These are phyloP conservation scores for Candida glaebosa DNA, from an alignment of 805 yeast genomes.

Conservation along the genomic window DNA sequence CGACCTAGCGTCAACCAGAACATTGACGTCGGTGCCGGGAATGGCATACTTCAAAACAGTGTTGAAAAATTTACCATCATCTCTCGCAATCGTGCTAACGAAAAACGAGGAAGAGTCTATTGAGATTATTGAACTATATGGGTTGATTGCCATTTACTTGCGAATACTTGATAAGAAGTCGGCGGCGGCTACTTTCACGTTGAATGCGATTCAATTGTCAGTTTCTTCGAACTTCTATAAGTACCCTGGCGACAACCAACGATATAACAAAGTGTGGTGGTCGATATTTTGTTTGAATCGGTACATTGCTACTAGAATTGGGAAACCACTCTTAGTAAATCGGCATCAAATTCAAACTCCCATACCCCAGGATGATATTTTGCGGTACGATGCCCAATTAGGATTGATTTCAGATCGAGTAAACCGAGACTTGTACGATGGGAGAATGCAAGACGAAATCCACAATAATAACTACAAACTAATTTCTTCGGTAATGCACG, in stretches of 20 bases:
- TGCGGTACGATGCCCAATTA: constrained; percentile 18
- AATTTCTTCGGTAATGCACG: constrained; percentile 10
- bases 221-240: constrained; percentile 24
- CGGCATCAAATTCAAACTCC: constrained; percentile 16
- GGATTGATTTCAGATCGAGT: constrained; percentile 24
- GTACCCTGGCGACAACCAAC: constrained; percentile 7
- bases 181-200: constrained; percentile 20
- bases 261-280: constrained; percentile 19
- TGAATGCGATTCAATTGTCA: constrained; percentile 24
- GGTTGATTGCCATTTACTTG: constrained; percentile 20
- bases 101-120: constrained; percentile 10
- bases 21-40: constrained; percentile 18
- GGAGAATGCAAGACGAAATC: not conserved
- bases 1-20: constrained; percentile 9
- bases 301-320: constrained; percentile 21
- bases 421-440: constrained; percentile 15
- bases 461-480: constrained; percentile 3
- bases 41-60: constrained; percentile 17
- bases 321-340: constrained; percentile 20
- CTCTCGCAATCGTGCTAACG: constrained; percentile 14
- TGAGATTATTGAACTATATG: constrained; percentile 22
- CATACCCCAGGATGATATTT: constrained; percentile 7
- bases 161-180: constrained; percentile 25
- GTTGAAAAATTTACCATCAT: constrained; percentile 17
- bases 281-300: constrained; percentile 24